Evolutionary conservation across 768 basidiomycete species (phyloP), one percentile per base, ranked within the genome.

Genomic region (Crassisporium funariophilum): DNA sequence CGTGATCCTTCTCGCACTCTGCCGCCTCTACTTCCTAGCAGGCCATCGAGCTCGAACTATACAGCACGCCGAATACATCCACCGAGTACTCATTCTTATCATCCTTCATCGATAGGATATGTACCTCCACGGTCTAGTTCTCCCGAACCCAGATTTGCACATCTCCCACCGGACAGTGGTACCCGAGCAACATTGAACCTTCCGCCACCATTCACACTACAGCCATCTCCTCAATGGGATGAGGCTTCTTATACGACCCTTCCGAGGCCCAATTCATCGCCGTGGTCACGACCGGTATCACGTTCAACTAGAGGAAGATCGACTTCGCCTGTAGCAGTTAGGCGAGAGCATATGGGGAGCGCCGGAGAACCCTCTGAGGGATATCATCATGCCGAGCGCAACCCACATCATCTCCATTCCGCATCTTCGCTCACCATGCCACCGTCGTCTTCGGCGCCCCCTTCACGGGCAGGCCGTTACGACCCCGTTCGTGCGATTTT

Each of bases 191-290:
- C 63, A 17, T 50, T 59, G 42, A 55, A 59, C 46, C 62, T 76
- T 45, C 73, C 76, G 12, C 77, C 84, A 12, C 86, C 86, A 2
- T 86, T 81, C 57, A 78, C 82, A 8, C 67, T 88, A 3, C 82
- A 87, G 59, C 86, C 86, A 2, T 69, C 67, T 42, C 85, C 84
- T 1, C 83, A 80, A 41, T 87, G 86, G 84, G 79, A 83, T 46
- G 69, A 65, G 33, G 62, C 68, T 2, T 57, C 70, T 0, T 76
- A 74, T 58, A 47, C 60, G 19, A 60, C 73, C 7, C 55, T 61
- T 50, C 68, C 72, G 5, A 62, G 73, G 52, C 68, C 73, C 29
- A 50, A 55, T 13, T 65, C 73, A 11, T 62, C 66, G 10, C 55
- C 67, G 35, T 72, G 72, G 67, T 65, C 75, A 13, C 65, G 56